phyloP scores from a whole-genome alignment of 2,329 filamentous ascomycete species.

The Aphanoascus verrucosus region DNA sequence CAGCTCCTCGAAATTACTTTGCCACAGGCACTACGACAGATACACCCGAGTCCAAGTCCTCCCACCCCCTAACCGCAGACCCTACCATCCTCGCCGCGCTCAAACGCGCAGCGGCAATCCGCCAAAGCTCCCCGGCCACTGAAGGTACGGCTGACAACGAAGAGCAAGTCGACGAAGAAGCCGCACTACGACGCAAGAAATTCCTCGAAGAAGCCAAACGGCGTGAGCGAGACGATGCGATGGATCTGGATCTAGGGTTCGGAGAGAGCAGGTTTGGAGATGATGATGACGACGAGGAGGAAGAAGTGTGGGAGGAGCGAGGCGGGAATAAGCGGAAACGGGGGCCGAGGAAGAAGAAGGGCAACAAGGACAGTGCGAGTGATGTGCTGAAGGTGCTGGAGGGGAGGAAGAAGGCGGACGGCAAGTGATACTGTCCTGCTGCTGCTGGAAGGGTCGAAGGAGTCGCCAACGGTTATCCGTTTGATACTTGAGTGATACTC shows the following conservation, averaged over 20 bases:
- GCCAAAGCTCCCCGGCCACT: conserved; percentile 35
- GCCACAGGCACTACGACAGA: conserved; percentile 22
- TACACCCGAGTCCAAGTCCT: conserved; percentile 32
- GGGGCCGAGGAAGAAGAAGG: conserved; percentile 43
- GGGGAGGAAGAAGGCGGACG: conserved; percentile 39
- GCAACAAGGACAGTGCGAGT: conserved; percentile 54
- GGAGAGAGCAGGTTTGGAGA: conserved; percentile 79
- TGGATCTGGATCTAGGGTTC: conserved; percentile 92
- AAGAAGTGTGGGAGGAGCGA: conserved; percentile 40
- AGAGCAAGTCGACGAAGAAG: conserved; percentile 47
- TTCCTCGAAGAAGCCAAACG: conserved; percentile 55
- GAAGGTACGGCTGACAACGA: conserved; percentile 28
- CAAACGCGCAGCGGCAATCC: conserved; percentile 65
- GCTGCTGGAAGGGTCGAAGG: neutral
- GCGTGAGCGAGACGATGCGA: conserved; percentile 63
- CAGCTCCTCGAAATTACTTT: conserved; percentile 40
- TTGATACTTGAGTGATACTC: too few species aligned
- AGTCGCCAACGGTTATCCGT: too few species aligned
- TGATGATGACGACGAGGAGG: conserved; percentile 66
- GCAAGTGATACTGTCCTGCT: neutral
- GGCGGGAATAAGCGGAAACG: conserved; percentile 42
- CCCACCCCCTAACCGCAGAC: conserved; percentile 50
- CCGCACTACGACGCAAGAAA: conserved; percentile 58
- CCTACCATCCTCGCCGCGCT: conserved; percentile 73
- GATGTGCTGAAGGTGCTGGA: conserved; percentile 76